Evolutionary conservation across 106 monocot species (phyloP).

Genomic region (Alisma plantagoaquatica): DNA sequence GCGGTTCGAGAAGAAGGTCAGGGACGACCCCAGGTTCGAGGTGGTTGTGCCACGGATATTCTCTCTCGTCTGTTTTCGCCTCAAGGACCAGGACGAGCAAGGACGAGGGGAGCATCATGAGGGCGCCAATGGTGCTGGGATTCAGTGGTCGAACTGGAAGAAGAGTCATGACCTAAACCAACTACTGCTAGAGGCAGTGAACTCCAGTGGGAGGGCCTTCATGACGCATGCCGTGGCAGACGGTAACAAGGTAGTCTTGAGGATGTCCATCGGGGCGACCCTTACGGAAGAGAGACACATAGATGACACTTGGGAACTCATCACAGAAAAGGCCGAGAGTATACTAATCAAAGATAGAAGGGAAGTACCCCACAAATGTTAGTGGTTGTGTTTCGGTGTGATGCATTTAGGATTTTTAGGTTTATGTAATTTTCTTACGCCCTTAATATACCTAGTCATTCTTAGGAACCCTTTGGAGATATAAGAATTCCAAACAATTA

Average conservation of each 20-base stretch:
- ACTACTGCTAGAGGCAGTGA: slow-evolving; percentile 17
- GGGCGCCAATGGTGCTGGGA: too few species aligned
- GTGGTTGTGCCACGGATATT: slow-evolving; percentile 14
- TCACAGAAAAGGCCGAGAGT: slow-evolving; percentile 13
- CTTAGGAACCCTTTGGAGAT: too few species aligned
- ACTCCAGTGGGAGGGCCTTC: slow-evolving; percentile 20
- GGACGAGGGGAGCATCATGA: too few species aligned
- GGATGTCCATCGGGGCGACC: slow-evolving; percentile 36
- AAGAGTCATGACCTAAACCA: slow-evolving; percentile 13
- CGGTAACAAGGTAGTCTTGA: slow-evolving; percentile 19
- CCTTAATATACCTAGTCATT: too few species aligned
- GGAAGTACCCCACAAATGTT: too few species aligned
- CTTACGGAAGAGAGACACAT: slow-evolving; percentile 29
- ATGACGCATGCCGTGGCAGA: slow-evolving; percentile 29
- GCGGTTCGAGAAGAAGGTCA: slow-evolving; percentile 6
- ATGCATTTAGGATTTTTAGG: too few species aligned
- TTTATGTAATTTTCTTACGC: too few species aligned
- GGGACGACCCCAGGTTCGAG: slow-evolving; percentile 6
- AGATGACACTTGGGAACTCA: slow-evolving; percentile 16
- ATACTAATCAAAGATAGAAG: too few species aligned
- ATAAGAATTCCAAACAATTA: too few species aligned
- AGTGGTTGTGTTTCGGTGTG: too few species aligned
- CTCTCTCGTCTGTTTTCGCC: slow-evolving; percentile 16
- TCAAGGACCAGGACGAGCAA: background rate
- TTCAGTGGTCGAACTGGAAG: background rate